Evolutionary conservation across 2,329 filamentous ascomycete species (phyloP), one percentile per base, ranked within the genome.

Genomic region (Phaeosphaeriaceae sp.): DNA sequence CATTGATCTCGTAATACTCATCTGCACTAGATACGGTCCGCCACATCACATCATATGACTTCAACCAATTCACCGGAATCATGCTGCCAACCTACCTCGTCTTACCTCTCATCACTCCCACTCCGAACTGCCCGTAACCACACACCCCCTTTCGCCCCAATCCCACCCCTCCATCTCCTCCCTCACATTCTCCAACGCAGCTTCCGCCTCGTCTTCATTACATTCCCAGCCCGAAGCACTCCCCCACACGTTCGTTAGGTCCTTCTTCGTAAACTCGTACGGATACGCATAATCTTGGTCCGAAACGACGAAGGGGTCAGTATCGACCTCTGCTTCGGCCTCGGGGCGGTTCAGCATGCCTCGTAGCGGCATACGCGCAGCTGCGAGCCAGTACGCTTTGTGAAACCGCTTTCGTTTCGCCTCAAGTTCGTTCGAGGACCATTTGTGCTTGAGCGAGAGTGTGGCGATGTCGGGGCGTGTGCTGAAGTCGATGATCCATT

Each of bases 331-430:
- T 2, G 62, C 58, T 10, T 54, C 54, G 2, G 42, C 51, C 40
- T 65, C 63, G 13, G 64, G 51, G 10, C 45, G 59, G 19, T 64
- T 63, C n/a, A 75, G 56, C 45, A 75, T 19, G 1, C 44, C 53
- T 0, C 52, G 51, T 7, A 73, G 25, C 1, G 55, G 54, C 3
- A 13, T 9, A 50, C 61, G 57, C 1, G 66, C 69, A 0, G 73
- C 73, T 0, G 66, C 61, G 2, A 68, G 50, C 71, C 71, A 75
- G 48, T 75, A 76, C 7, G 71, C 69, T 1, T 58, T 59, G 45
- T 75, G 72, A 33, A 72, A 76, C 1, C 71, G 62, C 42, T 51
- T 62, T n/a, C 71, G 62, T 1, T 9, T 51, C 2, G 70, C 57
- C 3, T 51, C 63, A 7, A 15, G 7, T 56, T 62, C 62, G 19